Base-by-base conservation (phyloP, 805 yeast genomes). In the Teunomyces aglyptinius region DNA sequence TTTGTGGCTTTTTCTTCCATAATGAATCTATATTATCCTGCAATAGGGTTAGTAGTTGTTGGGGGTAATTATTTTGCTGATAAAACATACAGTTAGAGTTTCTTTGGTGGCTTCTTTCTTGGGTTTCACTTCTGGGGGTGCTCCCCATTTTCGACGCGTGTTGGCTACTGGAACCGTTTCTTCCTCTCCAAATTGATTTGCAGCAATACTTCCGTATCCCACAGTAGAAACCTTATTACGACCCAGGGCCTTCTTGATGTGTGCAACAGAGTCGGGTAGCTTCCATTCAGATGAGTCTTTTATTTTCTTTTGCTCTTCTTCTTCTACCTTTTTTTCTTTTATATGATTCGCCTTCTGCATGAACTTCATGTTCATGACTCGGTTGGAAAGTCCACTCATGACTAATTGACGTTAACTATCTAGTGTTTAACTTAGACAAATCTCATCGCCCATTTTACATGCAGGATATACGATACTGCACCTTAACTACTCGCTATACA, bases 301-400 rank as follows among this genome's bases (percentile, higher is more conserved):
- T 12, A 76, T 62, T 45, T 72, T 77, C 40, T 59, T 65, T 45
- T 59, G 58, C 33, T 58, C 51, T 32, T 61, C 67, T 33, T 67
- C 71, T n/a, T 63, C 61, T 32, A 70, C 58, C 24, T 61, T 60
- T 56, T 49, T 59, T 19, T 59, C 66, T 19, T 56, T 63, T n/a
- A 60, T 59, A 32, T 67, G 73, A 18, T 76, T 79, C 29, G 74
- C 59, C 36, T 58, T 61, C 47, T 62, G 67, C 75, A 72, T 72
- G 73, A 73, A 72, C 74, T 88, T 89, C 96, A 89, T 89, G 77
- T 84, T 85, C 82, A 85, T 71, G 56, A 89, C 87, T 57, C 89
- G 77, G 56, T 80, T 79, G 22, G 94, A 85, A 44, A 71, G 61
- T 6, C 65, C 63, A 50, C 65, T 60, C 69, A 63, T 65, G 36